phyloP scores from a whole-genome alignment of 148 eudicot species.

The Silene conica region DNA sequence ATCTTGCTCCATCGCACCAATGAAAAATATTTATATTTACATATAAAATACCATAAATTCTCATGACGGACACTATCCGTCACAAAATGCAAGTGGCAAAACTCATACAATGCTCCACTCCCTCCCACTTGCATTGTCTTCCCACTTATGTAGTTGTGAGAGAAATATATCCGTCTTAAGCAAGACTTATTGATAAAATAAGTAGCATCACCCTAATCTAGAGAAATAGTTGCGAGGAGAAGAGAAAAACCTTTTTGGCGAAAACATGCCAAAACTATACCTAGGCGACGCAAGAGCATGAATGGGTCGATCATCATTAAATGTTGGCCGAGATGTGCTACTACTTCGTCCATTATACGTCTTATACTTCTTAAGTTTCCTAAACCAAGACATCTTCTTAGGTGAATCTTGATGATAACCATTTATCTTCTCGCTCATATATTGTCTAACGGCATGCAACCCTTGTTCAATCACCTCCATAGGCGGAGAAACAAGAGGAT shows the following conservation, averaged over 20 bases:
- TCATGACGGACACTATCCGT: too few relatives aligned
- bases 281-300: conserved; percentile 61
- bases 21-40: too few relatives aligned
- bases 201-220: conserved; percentile 3
- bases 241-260: conserved; percentile 58
- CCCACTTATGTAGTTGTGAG: too few relatives aligned
- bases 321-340: background rate
- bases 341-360: conserved; percentile 35
- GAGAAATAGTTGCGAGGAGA: conserved; percentile 28
- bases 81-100: too few relatives aligned
- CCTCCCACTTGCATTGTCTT: too few relatives aligned
- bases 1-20: too few relatives aligned
- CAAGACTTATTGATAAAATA: too few relatives aligned
- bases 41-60: too few relatives aligned
- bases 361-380: conserved; percentile 37
- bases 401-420: conserved; percentile 27
- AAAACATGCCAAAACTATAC: conserved; percentile 45
- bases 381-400: conserved; percentile 60
- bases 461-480: conserved; percentile 59
- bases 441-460: conserved; percentile 40
- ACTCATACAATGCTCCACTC: too few relatives aligned
- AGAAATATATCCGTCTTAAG: too few relatives aligned
- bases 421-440: conserved; percentile 53
- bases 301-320: conserved; percentile 31
- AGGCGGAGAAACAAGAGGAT: conserved; percentile 66